phyloP scores from a whole-genome alignment of 2,329 filamentous ascomycete species.

The Lizonia empirigonia region DNA sequence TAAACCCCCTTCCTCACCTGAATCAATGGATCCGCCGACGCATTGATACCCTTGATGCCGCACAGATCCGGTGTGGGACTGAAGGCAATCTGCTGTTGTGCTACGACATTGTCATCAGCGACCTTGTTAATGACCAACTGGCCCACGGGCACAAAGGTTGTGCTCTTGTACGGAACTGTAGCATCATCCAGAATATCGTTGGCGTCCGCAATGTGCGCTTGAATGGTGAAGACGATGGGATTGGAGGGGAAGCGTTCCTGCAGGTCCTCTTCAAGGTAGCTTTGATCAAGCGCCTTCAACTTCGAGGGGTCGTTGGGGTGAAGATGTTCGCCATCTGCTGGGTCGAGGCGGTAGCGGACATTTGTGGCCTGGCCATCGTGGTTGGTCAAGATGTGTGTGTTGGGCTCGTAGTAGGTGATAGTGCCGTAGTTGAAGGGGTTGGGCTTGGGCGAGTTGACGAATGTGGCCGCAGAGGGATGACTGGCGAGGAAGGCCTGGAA shows the following conservation, averaged over 20 bases:
- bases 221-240: conserved; percentile 14
- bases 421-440: conserved; percentile 81
- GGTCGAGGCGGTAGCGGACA: conserved; percentile 15
- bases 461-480: conserved; percentile 85
- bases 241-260: conserved; percentile 8
- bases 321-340: conserved; percentile 11
- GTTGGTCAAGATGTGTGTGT: conserved; percentile 16
- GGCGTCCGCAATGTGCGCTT: conserved; percentile 11
- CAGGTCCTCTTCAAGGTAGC: conserved; percentile 12
- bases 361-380: conserved; percentile 5
- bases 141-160: conserved; percentile 8
- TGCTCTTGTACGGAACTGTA: conserved; percentile 14
- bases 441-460: conserved; percentile 85
- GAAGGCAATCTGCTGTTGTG: conserved; percentile 16
- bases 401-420: conserved; percentile 19
- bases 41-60: conserved; percentile 7
- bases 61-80: conserved; percentile 14
- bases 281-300: conserved; percentile 3
- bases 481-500: conserved; percentile 81
- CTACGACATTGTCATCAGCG: conserved; percentile 8
- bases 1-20: conserved; percentile 13
- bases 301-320: conserved; percentile 4
- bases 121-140: conserved; percentile 9
- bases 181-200: conserved; percentile 16
- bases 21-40: conserved; percentile 12